phyloP scores from a whole-genome alignment of 1,139 yeast genomes.

The Yamadazyma jaroonii region DNA sequence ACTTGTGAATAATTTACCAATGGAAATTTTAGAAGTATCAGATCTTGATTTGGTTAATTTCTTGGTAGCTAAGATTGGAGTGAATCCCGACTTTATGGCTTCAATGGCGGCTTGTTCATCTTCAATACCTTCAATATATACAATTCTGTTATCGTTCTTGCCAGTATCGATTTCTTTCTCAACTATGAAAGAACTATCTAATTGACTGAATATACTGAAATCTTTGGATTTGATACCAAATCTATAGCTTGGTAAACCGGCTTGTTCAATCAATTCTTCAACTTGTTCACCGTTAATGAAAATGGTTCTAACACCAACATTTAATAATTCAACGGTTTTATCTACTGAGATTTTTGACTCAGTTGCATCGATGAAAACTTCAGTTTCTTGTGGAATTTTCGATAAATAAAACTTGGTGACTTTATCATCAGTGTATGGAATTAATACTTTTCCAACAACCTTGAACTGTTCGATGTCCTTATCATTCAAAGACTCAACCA shows the following conservation, averaged over 20 bases:
- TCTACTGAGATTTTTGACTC: constrained; percentile 28
- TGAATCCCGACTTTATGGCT: constrained; percentile 37
- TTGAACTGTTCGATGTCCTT: constrained; percentile 26
- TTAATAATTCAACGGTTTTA: constrained; percentile 53
- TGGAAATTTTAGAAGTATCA: constrained; percentile 32
- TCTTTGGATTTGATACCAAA: constrained; percentile 40
- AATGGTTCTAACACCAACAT: constrained; percentile 61
- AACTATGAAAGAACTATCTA: constrained; percentile 24
- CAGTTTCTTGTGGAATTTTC: constrained; percentile 31
- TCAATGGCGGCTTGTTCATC: constrained; percentile 26
- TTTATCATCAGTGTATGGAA: constrained; percentile 28
- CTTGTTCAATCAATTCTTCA: constrained; percentile 32
- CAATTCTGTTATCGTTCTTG: constrained; percentile 38
- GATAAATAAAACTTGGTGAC: constrained; percentile 35
- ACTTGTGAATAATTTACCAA: constrained; percentile 53
- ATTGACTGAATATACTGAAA: constrained; percentile 12
- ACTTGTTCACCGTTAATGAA: constrained; percentile 37
- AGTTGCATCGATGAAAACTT: constrained; percentile 35
- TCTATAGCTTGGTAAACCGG: constrained; percentile 63
- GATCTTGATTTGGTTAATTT: constrained; percentile 42
- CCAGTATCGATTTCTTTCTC: constrained; percentile 14
- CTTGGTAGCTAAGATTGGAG: constrained; percentile 45
- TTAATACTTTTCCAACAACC: constrained; percentile 37
- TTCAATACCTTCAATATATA: constrained; percentile 28
- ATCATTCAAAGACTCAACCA: constrained; percentile 22